Percentiles rank a stretch among this genome's conserved stretches.
phyloP scores from a whole-genome alignment of 2,329 filamentous ascomycete species.

The Penicillium occitanis region DNA sequence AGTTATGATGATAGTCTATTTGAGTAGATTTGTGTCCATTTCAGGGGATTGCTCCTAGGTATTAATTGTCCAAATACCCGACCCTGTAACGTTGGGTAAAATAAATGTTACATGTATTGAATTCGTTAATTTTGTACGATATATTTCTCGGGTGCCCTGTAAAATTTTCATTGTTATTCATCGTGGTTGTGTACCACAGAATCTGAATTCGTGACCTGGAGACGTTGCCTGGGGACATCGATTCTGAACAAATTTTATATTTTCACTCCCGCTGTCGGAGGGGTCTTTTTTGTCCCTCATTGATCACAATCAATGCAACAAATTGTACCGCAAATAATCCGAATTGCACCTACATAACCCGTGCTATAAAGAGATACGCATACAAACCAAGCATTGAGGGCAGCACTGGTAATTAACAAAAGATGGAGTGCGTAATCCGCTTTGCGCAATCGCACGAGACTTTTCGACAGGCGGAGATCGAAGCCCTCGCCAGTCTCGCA shows the following conservation, averaged over 20 bases:
- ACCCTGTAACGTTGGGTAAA: background rate
- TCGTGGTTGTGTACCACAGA: background rate
- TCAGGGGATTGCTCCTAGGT: background rate
- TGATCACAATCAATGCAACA: background rate
- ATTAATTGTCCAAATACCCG: background rate
- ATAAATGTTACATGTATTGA: background rate
- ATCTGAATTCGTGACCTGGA: background rate
- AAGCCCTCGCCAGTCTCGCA: conserved; percentile 72
- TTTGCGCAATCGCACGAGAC: conserved; percentile 87
- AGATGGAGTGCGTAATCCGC: conserved; percentile 80
- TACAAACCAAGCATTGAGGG: background rate
- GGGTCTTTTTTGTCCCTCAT: background rate
- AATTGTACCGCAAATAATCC: background rate
- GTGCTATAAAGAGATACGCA: background rate
- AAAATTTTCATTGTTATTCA: no score
- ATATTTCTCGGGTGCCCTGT: background rate
- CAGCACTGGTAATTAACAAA: background rate
- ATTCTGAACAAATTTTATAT: conserved; percentile 18
- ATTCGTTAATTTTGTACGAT: background rate
- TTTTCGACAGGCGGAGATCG: conserved; percentile 82
- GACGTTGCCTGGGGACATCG: background rate
- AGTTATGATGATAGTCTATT: background rate
- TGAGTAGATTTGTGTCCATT: background rate
- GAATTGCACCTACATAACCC: background rate
- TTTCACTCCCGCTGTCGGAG: conserved; percentile 8